Conservation (phyloP, 2,329 filamentous ascomycete species). For the Colletotrichum sp. region DNA sequence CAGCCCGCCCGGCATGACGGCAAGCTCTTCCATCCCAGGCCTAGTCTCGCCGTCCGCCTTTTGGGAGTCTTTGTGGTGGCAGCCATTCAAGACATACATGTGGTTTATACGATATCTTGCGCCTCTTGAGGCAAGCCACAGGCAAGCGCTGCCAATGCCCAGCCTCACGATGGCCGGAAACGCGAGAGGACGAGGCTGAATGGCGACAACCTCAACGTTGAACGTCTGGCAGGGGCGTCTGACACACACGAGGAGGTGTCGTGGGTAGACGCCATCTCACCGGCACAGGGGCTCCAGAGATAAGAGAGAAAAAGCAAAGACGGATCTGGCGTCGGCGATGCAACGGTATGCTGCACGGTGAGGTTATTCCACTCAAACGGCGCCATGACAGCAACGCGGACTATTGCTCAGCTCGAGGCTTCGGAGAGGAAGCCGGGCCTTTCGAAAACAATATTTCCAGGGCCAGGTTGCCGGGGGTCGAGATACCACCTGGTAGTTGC, state of each 20-base stretch:
- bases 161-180: background rate
- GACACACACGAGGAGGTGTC: background rate
- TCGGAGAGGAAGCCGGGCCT: background rate
- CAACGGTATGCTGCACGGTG: background rate
- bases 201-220: background rate
- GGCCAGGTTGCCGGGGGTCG: background rate
- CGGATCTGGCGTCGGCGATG: background rate
- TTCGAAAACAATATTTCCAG: background rate
- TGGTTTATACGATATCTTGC: background rate
- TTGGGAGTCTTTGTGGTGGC: background rate
- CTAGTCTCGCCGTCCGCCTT: background rate
- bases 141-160: background rate
- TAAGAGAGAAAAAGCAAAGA: slow-evolving; percentile 4
- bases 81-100: background rate
- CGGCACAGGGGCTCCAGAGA: background rate
- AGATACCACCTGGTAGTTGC: background rate
- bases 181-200: background rate
- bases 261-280: background rate
- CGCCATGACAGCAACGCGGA: background rate
- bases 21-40: background rate
- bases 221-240: background rate
- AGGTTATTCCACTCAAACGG: background rate
- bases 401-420: background rate
- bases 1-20: background rate
- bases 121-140: background rate